Evolutionary conservation across 2,329 filamentous ascomycete species (phyloP).

Genomic region (Huntiella moniliformis): DNA sequence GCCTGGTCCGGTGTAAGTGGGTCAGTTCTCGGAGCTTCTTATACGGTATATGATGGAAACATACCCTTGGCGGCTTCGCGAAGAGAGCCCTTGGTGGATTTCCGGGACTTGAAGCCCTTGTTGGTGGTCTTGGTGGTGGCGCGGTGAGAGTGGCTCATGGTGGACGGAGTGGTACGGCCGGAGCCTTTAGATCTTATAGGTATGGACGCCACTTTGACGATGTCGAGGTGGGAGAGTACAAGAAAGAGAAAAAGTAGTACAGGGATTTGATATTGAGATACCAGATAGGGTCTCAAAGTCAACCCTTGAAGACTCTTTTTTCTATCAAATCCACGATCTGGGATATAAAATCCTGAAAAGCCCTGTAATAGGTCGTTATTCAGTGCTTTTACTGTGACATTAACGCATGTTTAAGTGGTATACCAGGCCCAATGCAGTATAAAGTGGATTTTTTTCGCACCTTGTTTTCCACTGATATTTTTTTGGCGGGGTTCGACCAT

Average conservation of each 20-base stretch:
- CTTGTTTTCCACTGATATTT: conserved; percentile 1
- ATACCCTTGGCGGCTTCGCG: conserved; percentile 72
- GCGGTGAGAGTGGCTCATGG: conserved; percentile 67
- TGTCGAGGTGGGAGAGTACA: background rate
- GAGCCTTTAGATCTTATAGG: conserved; percentile 82
- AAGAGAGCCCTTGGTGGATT: conserved; percentile 71
- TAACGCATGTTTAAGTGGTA: conserved; percentile 1
- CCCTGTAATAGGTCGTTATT: too few species aligned
- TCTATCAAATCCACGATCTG: background rate
- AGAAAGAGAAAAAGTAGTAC: background rate
- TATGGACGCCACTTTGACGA: conserved; percentile 43
- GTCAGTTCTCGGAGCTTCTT: background rate
- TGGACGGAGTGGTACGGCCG: conserved; percentile 42
- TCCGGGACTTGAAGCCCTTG: conserved; percentile 84
- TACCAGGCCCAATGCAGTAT: background rate
- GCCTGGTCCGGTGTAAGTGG: conserved; percentile 28
- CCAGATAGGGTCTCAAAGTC: too few species aligned
- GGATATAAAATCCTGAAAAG: background rate
- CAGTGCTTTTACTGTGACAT: background rate
- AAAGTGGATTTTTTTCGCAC: conserved; percentile 5
- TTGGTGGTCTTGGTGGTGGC: conserved; percentile 76
- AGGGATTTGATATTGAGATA: background rate
- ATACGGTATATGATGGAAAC: conserved; percentile 4
- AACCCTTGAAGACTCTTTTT: too few species aligned
- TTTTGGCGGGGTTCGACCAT: conserved; percentile 14